phyloP scores from a whole-genome alignment of 108 stramenopile genomes.

The Craspedostauros australis region DNA sequence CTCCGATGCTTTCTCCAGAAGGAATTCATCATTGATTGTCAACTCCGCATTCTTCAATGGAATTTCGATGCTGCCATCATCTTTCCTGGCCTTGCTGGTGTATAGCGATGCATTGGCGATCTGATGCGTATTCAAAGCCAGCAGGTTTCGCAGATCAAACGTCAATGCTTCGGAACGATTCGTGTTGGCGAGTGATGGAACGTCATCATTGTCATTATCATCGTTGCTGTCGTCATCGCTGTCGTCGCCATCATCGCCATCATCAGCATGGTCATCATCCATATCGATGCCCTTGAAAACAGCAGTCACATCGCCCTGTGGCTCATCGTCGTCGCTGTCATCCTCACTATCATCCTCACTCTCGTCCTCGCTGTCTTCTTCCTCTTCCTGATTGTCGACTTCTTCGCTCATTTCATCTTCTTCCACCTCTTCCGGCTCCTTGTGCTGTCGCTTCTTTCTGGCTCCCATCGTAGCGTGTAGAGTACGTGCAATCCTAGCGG shows the following conservation, averaged over 20 bases:
- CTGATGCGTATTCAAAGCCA: constrained; percentile 72
- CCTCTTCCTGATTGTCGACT: constrained; percentile 11
- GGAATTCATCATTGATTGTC: constrained; percentile 47
- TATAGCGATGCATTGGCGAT: constrained; percentile 51
- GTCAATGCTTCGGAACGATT: constrained; percentile 56
- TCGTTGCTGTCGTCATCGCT: constrained; percentile 13
- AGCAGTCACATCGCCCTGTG: constrained; percentile 11
- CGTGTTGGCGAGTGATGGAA: not conserved
- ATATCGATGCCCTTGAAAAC: constrained; percentile 18
- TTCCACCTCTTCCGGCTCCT: constrained; percentile 14
- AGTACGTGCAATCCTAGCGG: too few species aligned
- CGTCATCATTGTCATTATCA: not conserved
- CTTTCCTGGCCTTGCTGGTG: constrained; percentile 10
- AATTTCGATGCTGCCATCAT: constrained; percentile 18
- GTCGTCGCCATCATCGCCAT: constrained; percentile 9
- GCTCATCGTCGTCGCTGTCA: constrained; percentile 15
- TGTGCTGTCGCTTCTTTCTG: too few species aligned
- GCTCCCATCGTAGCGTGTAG: too few species aligned
- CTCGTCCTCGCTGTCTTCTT: constrained; percentile 23
- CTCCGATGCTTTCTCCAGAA: constrained; percentile 61
- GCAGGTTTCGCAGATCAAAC: constrained; percentile 68
- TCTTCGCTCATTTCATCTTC: constrained; percentile 13
- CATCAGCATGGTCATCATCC: constrained; percentile 18
- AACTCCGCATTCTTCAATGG: constrained; percentile 19
- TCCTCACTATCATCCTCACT: constrained; percentile 14